These are phyloP conservation scores for Podaxis rugospora DNA, from an alignment of 768 basidiomycete species.

Conservation along the genomic window DNA sequence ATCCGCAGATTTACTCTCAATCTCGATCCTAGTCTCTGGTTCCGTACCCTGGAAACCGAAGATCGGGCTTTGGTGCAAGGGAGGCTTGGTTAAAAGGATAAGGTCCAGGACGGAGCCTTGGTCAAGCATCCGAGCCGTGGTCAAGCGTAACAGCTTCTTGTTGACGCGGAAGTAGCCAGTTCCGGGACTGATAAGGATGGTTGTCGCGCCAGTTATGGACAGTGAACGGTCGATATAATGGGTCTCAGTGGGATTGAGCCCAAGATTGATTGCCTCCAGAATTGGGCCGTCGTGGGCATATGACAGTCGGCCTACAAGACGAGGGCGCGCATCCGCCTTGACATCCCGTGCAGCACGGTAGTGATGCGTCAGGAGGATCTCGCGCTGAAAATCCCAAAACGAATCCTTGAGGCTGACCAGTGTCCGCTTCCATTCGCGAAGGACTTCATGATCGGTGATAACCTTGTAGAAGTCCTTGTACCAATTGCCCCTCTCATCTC, in stretches of 20 bases:
- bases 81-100: constrained; percentile 84
- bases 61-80: constrained; percentile 89
- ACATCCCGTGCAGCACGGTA: constrained; percentile 58
- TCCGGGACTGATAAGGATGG: constrained; percentile 87
- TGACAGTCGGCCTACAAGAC: constrained; percentile 74
- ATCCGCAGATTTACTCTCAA: constrained; percentile 50
- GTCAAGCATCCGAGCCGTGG: constrained; percentile 90
- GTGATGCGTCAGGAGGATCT: constrained; percentile 87
- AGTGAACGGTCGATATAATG: constrained; percentile 96
- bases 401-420: constrained; percentile 85
- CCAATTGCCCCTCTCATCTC: constrained; percentile 71
- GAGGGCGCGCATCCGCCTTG: constrained; percentile 40
- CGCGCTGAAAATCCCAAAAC: constrained; percentile 87
- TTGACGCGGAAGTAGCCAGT: constrained; percentile 92
- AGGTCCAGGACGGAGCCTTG: constrained; percentile 91
- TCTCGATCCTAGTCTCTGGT: constrained; percentile 43
- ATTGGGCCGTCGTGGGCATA: constrained; percentile 92
- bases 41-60: constrained; percentile 81
- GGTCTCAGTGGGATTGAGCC: constrained; percentile 87
- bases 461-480: constrained; percentile 98
- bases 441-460: constrained; percentile 86
- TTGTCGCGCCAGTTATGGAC: constrained; percentile 80
- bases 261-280: constrained; percentile 93
- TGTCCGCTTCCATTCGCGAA: constrained; percentile 84
- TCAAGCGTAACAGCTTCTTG: constrained; percentile 84